These are phyloP conservation scores for Lichtheimia ornata DNA, from an alignment of 371 early-diverging fungal species.

Conservation along the genomic window DNA sequence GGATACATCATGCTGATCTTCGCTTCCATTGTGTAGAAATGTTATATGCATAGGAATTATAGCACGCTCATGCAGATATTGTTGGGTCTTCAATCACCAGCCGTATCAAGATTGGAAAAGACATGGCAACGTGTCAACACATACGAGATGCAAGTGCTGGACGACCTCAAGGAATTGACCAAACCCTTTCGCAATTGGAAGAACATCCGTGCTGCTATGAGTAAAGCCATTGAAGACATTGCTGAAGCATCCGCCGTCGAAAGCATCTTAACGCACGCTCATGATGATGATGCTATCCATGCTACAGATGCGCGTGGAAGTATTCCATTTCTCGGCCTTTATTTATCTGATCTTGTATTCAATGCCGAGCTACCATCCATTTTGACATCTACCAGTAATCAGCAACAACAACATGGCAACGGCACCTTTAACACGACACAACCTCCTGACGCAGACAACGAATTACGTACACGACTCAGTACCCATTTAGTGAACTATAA, in stretches of 20 bases:
- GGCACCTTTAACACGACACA: background rate
- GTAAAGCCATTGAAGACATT: conserved; percentile 42
- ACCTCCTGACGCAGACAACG: conserved; percentile 5
- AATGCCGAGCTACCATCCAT: conserved; percentile 60
- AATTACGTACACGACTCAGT: conserved; percentile 24
- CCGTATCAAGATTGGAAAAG: conserved; percentile 48
- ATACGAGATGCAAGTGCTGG: conserved; percentile 48
- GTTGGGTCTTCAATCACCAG: conserved; percentile 56
- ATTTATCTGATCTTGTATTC: conserved; percentile 67
- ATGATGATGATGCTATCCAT: conserved; percentile 11
- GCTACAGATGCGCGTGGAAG: conserved; percentile 32
- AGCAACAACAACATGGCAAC: background rate
- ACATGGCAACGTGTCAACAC: conserved; percentile 57
- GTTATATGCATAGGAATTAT: conserved; percentile 60
- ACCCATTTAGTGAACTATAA: conserved; percentile 63
- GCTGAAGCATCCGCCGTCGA: conserved; percentile 50
- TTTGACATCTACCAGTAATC: background rate
- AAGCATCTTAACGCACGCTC: conserved; percentile 32
- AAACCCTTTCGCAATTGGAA: conserved; percentile 65
- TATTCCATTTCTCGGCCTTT: conserved; percentile 64
- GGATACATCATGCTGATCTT: too few relatives aligned
- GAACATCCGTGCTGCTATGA: conserved; percentile 57
- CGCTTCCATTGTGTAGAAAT: conserved; percentile 52
- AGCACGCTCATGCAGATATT: conserved; percentile 61
- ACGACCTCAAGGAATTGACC: conserved; percentile 55